Conservation (phyloP, 139 green algal genomes). For the Astrephomene gubernaculifera region DNA sequence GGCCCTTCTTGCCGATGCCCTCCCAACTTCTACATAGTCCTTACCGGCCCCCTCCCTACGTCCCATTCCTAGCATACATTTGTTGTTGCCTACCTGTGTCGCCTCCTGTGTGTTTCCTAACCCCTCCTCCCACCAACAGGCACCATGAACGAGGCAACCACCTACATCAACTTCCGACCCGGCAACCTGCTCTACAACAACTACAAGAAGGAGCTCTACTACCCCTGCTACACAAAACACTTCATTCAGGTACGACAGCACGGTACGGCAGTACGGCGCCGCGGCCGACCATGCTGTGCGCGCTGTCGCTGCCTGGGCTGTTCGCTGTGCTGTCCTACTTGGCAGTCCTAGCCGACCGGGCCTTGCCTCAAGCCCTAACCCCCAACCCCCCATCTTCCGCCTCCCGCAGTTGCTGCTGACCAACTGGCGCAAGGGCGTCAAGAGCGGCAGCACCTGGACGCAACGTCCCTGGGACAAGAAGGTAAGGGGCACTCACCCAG, state of each 20-base stretch:
- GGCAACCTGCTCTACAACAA: background rate
- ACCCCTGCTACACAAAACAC: conserved; percentile 16
- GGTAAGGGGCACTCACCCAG: too few species aligned
- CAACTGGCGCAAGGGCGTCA: conserved; percentile 12
- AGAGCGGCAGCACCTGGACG: background rate
- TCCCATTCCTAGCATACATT: too few species aligned
- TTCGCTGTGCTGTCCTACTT: background rate
- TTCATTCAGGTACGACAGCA: conserved; percentile 10
- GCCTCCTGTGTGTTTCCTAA: background rate
- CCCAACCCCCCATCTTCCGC: background rate
- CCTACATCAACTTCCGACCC: conserved; percentile 33
- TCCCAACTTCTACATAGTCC: background rate
- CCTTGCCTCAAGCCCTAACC: background rate
- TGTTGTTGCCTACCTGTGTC: background rate
- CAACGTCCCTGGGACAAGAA: conserved; percentile 22
- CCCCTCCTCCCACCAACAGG: background rate
- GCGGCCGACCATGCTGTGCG: background rate
- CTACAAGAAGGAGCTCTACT: conserved; percentile 18
- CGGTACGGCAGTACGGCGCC: background rate
- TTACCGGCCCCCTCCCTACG: background rate
- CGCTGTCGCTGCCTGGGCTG: too few species aligned
- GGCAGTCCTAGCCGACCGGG: background rate
- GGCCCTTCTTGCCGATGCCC: too few species aligned
- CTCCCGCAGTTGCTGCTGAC: conserved; percentile 8
- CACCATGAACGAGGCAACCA: conserved; percentile 27